Percentiles rank a stretch among this genome's conserved stretches.
Evolutionary conservation across 257 asterid species (phyloP).

Genomic region (Fraxinus anomala): DNA sequence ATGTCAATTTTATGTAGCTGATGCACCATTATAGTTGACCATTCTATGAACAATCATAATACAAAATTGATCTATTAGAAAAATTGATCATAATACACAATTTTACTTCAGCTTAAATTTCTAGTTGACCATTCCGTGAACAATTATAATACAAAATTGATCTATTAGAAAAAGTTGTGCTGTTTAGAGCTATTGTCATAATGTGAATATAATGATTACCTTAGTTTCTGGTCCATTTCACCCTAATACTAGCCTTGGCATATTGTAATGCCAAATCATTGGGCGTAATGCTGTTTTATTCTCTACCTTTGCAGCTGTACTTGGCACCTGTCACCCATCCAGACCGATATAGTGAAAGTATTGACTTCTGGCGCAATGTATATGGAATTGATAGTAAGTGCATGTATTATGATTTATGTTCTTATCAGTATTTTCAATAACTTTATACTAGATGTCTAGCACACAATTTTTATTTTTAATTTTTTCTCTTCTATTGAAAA

Average conservation of each 20-base stretch:
- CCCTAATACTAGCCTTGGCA: slow-evolving; percentile 22
- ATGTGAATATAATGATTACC: neutral
- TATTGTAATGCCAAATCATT: slow-evolving; percentile 20
- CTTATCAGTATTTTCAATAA: slow-evolving; percentile 10
- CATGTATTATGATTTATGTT: slow-evolving; percentile 20
- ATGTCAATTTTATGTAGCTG: neutral
- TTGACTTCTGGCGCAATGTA: slow-evolving; percentile 96
- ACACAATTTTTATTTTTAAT: neutral
- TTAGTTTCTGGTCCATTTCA: slow-evolving; percentile 7
- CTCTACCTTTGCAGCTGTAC: slow-evolving; percentile 68
- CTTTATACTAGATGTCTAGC: slow-evolving; percentile 15
- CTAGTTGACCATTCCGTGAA: neutral
- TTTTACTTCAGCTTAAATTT: slow-evolving; percentile 6
- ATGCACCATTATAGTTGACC: neutral
- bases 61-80: neutral
- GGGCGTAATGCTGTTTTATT: slow-evolving; percentile 5
- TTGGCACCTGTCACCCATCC: slow-evolving; percentile 93
- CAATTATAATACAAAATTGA: neutral
- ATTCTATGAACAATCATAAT: neutral
- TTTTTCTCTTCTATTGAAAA: slow-evolving; percentile 4
- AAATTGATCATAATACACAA: neutral
- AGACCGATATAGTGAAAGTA: slow-evolving; percentile 74
- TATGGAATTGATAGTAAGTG: slow-evolving; percentile 97
- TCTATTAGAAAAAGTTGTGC: neutral
- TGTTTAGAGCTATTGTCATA: slow-evolving; percentile 11